These are phyloP conservation scores for Babesia ovis DNA, from an alignment of 169 alveolate species.

Conservation along the genomic window DNA sequence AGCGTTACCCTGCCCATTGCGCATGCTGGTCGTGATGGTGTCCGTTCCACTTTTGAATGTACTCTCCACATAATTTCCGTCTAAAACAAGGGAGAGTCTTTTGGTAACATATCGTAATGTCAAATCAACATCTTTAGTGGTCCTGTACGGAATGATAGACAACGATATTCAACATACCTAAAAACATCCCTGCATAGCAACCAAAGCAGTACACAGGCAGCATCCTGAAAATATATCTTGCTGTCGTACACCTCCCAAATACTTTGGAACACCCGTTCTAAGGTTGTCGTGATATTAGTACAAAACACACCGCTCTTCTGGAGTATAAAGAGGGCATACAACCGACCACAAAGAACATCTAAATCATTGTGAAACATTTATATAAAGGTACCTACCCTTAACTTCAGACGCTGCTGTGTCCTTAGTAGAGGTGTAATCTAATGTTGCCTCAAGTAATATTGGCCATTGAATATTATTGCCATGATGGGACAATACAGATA, in stretches of 20 bases:
- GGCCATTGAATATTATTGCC: constrained; percentile 28
- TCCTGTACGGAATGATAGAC: not conserved
- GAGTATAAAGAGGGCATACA: constrained; percentile 8
- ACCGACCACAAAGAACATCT: constrained; percentile 51
- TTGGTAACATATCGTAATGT: not conserved
- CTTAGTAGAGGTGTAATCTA: constrained; percentile 22
- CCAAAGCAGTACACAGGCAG: constrained; percentile 25
- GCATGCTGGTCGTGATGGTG: not conserved
- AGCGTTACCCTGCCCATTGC: not conserved
- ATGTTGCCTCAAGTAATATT: not conserved
- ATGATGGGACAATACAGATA: constrained; percentile 23
- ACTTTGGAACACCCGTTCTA: constrained; percentile 12
- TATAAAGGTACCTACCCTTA: constrained; percentile 22
- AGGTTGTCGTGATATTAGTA: not conserved
- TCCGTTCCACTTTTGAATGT: not conserved
- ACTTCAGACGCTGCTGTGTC: constrained; percentile 25
- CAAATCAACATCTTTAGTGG: constrained; percentile 9
- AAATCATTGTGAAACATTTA: not conserved
- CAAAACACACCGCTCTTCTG: constrained; percentile 33
- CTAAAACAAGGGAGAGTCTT: constrained; percentile 6
- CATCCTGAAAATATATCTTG: constrained; percentile 59
- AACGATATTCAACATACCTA: constrained; percentile 8
- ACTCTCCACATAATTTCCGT: constrained; percentile 2
- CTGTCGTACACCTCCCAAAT: constrained; percentile 50
- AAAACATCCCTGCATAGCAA: constrained; percentile 31